Base-by-base conservation (phyloP, 108 stramenopile species). In the Cylindrotheca fusiformis region DNA sequence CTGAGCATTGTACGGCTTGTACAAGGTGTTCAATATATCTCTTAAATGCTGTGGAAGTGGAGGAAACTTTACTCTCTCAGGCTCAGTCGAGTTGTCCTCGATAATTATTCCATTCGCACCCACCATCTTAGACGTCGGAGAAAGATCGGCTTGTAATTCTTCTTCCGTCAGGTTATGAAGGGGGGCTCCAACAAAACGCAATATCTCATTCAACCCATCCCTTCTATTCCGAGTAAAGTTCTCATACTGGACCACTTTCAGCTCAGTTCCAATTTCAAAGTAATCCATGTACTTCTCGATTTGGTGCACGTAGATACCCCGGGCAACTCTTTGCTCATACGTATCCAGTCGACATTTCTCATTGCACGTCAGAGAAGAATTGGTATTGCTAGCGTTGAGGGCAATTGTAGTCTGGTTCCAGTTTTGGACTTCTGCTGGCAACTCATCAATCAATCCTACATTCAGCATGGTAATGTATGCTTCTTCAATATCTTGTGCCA, bases 81-180 rank as follows among this genome's bases (percentile, higher is more conserved):
- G 17, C 44, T 26, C 8, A 10, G 79, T 85, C 19, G 71, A 73
- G 27, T 94, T 88, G 72, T 12, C 14, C 55, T 56, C 17, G 52
- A 25, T 17, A 25, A 53, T 1, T 1, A 53, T 17, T 53, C 17
- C 22, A 20, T 19, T 17, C 10, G 44, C 44, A 17, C 14, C 44
- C 44, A 14, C 8, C 44, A 14, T 8, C 12, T 12, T 12, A 20
- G 2, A 25, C 17, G 17, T 25, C 2, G 52, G 52, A 24, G 24
- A 29, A 1, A 31, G 21, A 30, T 56, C 30, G 1, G 1, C 50
- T 10, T 51, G 20, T 19, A 51, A 5, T 1, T 56, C 30, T 21
- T 56, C 17, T 19, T 31, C 55, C n/a, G 12, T 51, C 8, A 6
- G 22, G n/a, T 19, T 51, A 22, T 51, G 19, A 10, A 24, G 12